Evolutionary conservation across 768 basidiomycete genomes (phyloP), one percentile per base, ranked within the genome.

Genomic region (Xanthoconium stramineum): DNA sequence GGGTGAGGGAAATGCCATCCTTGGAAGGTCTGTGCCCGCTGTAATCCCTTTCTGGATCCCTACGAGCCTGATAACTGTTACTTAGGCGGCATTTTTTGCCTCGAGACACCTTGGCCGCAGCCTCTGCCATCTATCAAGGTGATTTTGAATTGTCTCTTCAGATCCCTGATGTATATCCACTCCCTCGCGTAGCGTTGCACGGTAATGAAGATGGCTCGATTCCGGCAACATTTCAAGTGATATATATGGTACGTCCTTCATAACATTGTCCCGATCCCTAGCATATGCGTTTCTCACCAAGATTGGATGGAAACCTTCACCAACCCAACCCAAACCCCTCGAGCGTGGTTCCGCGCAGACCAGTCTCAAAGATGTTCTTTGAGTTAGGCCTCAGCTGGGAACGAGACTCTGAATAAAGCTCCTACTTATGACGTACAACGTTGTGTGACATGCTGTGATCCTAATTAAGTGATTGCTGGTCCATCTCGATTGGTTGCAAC

Each of bases 151-250:
- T 50, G 29, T 15, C 20, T 37, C 37, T 37, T 53, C n/a, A 32
- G 19, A 19, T 30, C n/a, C 14, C n/a, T 3, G n/a, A 37, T 44
- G 15, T 38, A 15, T 49, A 42, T 35, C 51, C 13, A 61, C 30
- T 38, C 17, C n/a, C 44, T 39, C 24, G 33, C 47, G 28, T 56
- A 98, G 95, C 88, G 57, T 65, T 98, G 50, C 88, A 98, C 69
- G 93, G 90, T 10, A 78, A 86, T 55, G 84, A 87, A 64, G 90
- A 94, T 65, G 92, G 91, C 15, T 80, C 81, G 13, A 78, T 98
- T 36, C 91, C 95, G 3, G 97, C 97, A 15, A 99, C 97, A 7
- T 99, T 98, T 72, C 93, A 98, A 68, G 78, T 98, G 46, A 93
- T 98, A 53, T 97, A 91, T 70, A 87, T 98, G 82, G 96, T 92